Evolutionary conservation across 1,284 basidiomycete species (phyloP), one percentile per base, ranked within the genome.

Genomic region (Coniophora puteana): DNA sequence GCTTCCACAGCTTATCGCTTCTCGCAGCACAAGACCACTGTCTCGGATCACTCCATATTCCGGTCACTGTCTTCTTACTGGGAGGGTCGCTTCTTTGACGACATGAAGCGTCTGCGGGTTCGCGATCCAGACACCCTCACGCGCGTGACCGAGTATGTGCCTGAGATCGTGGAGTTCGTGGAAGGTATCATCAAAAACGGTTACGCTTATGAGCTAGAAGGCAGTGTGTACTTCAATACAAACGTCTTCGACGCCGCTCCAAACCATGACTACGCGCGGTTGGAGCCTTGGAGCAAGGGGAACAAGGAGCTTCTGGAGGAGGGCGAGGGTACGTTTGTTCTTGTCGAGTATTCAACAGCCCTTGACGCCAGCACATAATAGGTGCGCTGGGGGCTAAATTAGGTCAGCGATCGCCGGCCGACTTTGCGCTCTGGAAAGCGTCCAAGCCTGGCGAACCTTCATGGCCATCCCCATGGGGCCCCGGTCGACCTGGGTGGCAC

Each of bases 381-480:
- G 84, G 87, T 51, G 74, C 83, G 38, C 65, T 90, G 18, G 79
- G 84, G 5, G 76, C 68, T 12, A 72, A 73, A 33, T 65, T 68
- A 21, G 81, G 81, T 20, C 77, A 78, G 46, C 76, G 79, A 36
- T 80, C 83, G 24, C 66, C 77, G 6, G 78, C 87, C 10, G 95
- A 99, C 68, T 99, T 99, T 65, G 96, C 96, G 5, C 71, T 99
- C 11, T 99, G 96, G 96, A 99, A 99, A 67, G 83, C 90, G 3
- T 93, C 92, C 23, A 97, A 96, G 67, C 83, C 93, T 1, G 96
- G 96, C n/a, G 96, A 99, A 65, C 96, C 96, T 2, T 85, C 85
- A 3, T 99, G 96, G 96, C 80, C 85, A 0, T 97, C 93, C 8
- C 87, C 92, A 5, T 99, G 96, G 96, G 96, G 96, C 21, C 72